Conservation (phyloP, 1,284 basidiomycete genomes). For the Lentinus polychrous region DNA sequence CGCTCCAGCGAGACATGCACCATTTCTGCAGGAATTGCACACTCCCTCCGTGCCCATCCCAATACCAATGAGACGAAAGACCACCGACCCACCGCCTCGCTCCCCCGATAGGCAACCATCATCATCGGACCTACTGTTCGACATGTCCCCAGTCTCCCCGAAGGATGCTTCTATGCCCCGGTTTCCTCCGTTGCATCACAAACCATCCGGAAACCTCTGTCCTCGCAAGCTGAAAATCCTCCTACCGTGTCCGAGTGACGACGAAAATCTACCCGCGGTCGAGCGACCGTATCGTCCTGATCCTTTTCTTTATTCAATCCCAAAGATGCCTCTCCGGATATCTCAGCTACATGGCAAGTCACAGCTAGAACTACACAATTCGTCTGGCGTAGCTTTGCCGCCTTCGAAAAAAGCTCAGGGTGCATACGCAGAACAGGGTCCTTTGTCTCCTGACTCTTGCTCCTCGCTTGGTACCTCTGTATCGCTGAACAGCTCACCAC, state of each 20-base stretch:
- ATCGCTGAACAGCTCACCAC: background rate
- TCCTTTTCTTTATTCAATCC: constrained; percentile 16
- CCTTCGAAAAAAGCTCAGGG: too few species aligned
- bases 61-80: constrained; percentile 14
- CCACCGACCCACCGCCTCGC: constrained; percentile 12
- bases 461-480: background rate
- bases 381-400: background rate
- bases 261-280: constrained; percentile 6
- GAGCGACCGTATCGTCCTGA: constrained; percentile 12
- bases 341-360: constrained; percentile 9
- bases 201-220: constrained; percentile 3
- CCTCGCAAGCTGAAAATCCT: constrained; percentile 7
- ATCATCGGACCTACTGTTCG: constrained; percentile 16
- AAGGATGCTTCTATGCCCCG: constrained; percentile 9
- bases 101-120: constrained; percentile 11
- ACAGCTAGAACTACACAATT: constrained; percentile 7
- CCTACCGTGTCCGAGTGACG: constrained; percentile 7
- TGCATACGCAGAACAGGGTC: background rate
- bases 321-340: constrained; percentile 10
- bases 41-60: constrained; percentile 14
- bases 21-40: constrained; percentile 7
- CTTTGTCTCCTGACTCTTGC: background rate
- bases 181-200: constrained; percentile 1
- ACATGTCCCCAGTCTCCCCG: constrained; percentile 15
- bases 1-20: constrained; percentile 6